These are phyloP conservation scores for Wickerhamomyces canadensis DNA, from an alignment of 805 yeast genomes.

Conservation along the genomic window DNA sequence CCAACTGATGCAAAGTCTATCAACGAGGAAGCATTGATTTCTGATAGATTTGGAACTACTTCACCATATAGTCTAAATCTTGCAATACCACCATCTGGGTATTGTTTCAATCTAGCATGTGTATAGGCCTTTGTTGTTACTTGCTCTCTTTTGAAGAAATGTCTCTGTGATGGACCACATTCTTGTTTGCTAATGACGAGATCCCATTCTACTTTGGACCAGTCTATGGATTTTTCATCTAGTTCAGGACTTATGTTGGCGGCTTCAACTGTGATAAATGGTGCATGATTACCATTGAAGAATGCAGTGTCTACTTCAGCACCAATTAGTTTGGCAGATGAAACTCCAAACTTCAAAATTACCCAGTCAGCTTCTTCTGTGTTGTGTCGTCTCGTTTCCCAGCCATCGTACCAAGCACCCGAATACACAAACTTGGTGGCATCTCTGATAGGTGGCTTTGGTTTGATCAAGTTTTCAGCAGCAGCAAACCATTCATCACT, in stretches of 20 bases:
- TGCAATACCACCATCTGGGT: conserved; percentile 98
- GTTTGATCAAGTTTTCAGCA: conserved; percentile 80
- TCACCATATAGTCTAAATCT: conserved; percentile 85
- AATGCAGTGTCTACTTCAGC: conserved; percentile 91
- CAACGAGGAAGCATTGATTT: conserved; percentile 20
- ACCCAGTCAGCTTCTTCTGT: conserved; percentile 84
- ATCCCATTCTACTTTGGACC: conserved; percentile 47
- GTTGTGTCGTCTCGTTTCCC: conserved; percentile 98
- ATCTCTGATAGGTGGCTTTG: conserved; percentile 75
- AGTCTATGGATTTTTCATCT: conserved; percentile 9
- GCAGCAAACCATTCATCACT: conserved; percentile 96
- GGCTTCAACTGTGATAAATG: conserved; percentile 81
- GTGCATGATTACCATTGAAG: conserved; percentile 95
- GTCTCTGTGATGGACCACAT: conserved; percentile 88
- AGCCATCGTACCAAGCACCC: conserved; percentile 98
- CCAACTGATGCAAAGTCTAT: conserved; percentile 77
- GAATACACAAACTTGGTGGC: conserved; percentile 72
- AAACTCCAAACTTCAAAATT: conserved; percentile 74
- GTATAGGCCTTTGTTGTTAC: conserved; percentile 64
- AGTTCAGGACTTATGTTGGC: conserved; percentile 30
- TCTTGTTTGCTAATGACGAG: conserved; percentile 60
- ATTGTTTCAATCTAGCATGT: conserved; percentile 82
- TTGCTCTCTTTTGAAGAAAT: conserved; percentile 62
- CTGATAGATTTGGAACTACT: conserved; percentile 66
- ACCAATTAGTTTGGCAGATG: conserved; percentile 72